phyloP scores from a whole-genome alignment of 176 grass and related monocot species.

The Rhipidocladum racemiflorum region DNA sequence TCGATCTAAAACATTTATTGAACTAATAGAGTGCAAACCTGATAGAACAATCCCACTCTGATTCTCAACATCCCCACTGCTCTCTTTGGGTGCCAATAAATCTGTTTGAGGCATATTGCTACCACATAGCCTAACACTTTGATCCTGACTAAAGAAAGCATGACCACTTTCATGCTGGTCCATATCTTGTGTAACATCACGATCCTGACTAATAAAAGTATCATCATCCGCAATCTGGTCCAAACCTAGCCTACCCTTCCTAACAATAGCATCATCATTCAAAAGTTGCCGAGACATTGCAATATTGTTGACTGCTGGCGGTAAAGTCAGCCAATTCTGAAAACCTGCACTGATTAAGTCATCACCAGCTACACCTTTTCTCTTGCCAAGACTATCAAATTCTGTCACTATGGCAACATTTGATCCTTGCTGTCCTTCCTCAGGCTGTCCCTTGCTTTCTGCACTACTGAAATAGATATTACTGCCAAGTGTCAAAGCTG shows the following conservation, averaged over 20 bases:
- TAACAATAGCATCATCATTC: constrained; percentile 19
- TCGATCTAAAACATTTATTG: constrained; percentile 32
- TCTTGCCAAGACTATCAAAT: constrained; percentile 11
- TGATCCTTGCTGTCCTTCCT: constrained; percentile 26
- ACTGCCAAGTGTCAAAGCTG: constrained; percentile 55
- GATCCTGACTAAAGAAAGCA: constrained; percentile 35
- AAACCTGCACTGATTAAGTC: constrained; percentile 20
- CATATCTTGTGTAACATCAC: constrained; percentile 34
- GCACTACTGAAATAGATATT: constrained; percentile 46
- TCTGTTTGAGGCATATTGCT: constrained; percentile 18
- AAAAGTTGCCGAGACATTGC: background rate
- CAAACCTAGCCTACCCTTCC: constrained; percentile 31
- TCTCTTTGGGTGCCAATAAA: constrained; percentile 25
- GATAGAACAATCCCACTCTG: constrained; percentile 9
- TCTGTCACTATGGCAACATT: constrained; percentile 18
- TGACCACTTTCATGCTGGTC: constrained; percentile 15
- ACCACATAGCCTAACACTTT: constrained; percentile 25
- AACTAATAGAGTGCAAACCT: constrained; percentile 19
- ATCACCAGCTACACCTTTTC: constrained; percentile 15
- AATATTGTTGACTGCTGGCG: constrained; percentile 9
- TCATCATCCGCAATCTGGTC: constrained; percentile 27
- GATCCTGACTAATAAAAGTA: constrained; percentile 32
- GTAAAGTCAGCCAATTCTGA: constrained; percentile 54
- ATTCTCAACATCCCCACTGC: constrained; percentile 9
- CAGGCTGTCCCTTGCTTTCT: constrained; percentile 10